A percentile compares a stretch with the other conserved stretches of the same genome.
These are phyloP conservation scores for Paxillus involutus DNA, from an alignment of 768 basidiomycete species.

Conservation along the genomic window DNA sequence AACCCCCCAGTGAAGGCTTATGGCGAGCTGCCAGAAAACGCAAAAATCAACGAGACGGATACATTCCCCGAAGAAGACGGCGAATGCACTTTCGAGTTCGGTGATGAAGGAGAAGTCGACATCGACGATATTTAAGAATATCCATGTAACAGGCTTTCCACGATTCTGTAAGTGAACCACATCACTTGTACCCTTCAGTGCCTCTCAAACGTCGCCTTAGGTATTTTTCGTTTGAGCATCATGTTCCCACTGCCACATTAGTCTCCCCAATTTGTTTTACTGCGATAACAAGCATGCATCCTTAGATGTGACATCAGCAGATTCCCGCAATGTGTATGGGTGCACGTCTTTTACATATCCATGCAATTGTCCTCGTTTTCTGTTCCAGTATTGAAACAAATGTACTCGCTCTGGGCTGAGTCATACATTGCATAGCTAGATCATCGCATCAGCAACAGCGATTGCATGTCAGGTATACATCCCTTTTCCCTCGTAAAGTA, in stretches of 20 bases:
- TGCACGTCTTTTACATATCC: conserved; percentile 10
- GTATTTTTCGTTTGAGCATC: conserved; percentile 12
- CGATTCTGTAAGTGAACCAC: conserved; percentile 14
- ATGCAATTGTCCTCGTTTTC: conserved; percentile 3
- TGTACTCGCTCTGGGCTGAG: neutral
- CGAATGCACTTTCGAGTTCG: conserved; percentile 88
- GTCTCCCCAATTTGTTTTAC: conserved; percentile 8
- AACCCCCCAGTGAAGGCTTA: conserved; percentile 81
- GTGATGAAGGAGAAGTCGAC: conserved; percentile 85
- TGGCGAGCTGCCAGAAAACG: conserved; percentile 94
- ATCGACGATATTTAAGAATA: conserved; percentile 79
- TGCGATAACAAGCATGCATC: conserved; percentile 11
- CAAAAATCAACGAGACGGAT: conserved; percentile 97
- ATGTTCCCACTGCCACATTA: conserved; percentile 9
- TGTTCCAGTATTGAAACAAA: neutral
- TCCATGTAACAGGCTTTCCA: conserved; percentile 7
- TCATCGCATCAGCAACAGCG: conserved; percentile 44
- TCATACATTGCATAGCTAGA: neutral
- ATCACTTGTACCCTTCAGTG: neutral
- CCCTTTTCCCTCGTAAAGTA: conserved; percentile 73
- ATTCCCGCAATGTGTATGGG: conserved; percentile 14
- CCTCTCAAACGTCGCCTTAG: conserved; percentile 5
- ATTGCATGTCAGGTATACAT: conserved; percentile 71
- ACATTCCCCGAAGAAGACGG: conserved; percentile 89
- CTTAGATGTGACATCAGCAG: conserved; percentile 27